Percentiles rank a stretch among this genome's conserved stretches.
Conservation (phyloP, 176 grass and related monocot species). For the Triticum dicoccoides region DNA sequence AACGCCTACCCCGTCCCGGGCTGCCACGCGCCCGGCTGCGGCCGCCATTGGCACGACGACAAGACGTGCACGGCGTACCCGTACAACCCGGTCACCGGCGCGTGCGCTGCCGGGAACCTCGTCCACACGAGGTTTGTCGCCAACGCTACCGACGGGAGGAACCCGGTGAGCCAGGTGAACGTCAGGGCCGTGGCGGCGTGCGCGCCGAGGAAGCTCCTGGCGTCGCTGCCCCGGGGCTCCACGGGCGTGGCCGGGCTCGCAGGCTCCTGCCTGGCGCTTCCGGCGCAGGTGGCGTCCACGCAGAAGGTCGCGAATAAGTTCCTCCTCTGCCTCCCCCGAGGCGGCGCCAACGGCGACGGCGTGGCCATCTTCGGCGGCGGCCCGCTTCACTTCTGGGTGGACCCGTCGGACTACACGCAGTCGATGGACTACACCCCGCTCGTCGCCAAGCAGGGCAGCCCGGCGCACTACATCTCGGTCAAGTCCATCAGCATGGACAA, state of each 20-base stretch:
- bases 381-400: background rate
- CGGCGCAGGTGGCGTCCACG: conserved; percentile 32
- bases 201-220: conserved; percentile 20
- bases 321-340: conserved; percentile 46
- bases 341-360: conserved; percentile 13
- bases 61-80: conserved; percentile 22
- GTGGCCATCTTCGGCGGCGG: conserved; percentile 39
- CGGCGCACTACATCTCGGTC: conserved; percentile 13
- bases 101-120: conserved; percentile 22
- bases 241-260: conserved; percentile 46
- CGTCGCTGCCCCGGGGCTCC: background rate
- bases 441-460: background rate
- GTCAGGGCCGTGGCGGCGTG: conserved; percentile 23
- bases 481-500: background rate
- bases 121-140: conserved; percentile 16
- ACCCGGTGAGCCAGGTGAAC: conserved; percentile 22
- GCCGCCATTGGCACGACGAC: background rate
- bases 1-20: background rate
- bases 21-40: background rate
- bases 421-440: conserved; percentile 25
- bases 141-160: conserved; percentile 49
- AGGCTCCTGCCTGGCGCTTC: conserved; percentile 12
- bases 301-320: conserved; percentile 32
- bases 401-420: background rate
- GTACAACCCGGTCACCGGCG: conserved; percentile 31